Base-by-base conservation (phyloP, 345 rosid genomes). In the Raphanus raphanistrum region DNA sequence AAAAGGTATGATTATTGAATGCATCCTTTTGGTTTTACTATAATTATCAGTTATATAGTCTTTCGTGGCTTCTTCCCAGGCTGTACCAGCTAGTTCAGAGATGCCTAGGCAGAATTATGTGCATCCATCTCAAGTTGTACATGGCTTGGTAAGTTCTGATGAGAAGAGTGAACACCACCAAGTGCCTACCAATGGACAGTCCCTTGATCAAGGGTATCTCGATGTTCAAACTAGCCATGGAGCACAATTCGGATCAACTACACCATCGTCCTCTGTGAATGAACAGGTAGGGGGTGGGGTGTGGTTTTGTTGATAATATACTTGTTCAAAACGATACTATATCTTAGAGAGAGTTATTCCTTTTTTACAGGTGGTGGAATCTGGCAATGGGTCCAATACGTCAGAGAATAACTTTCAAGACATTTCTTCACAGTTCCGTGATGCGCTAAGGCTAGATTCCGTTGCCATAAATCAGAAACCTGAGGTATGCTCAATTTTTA, bases 381-480 rank as follows among this genome's bases (percentile, higher is more conserved):
- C 94, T 36, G 79, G 80, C 63, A 86, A 87, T 74, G 84, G 74
- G 50, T 73, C 81, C 16, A 70, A 86, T 58, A 81, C 83, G 15
- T 63, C 87, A 38, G 91, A 90, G 75, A 88, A 85, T 76, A 85
- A 72, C 82, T 68, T 84, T 69, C 86, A 84, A 68, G 91, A 87
- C 75, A 82, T 69, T 78, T 86, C 99, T 82, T 88, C 89, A 62
- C 93, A 90, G 41, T 90, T 92, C 81, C 86, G 54, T 48, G 89
- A 86, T 66, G 84, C 85, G 4, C 73, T 92, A 62, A 84, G 79
- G 79, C 73, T 92, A 82, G 80, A 82, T 72, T 21, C 80, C 69
- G 77, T 59, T 71, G 88, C 86, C 38, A 83, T 79, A 64, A 90
- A 79, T 66, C 80, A 65, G 78, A 87, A 87, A 85, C 69, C 82